These are phyloP conservation scores for Bothriochloa decipiens DNA, from an alignment of 176 grass and related monocot species.

Conservation along the genomic window DNA sequence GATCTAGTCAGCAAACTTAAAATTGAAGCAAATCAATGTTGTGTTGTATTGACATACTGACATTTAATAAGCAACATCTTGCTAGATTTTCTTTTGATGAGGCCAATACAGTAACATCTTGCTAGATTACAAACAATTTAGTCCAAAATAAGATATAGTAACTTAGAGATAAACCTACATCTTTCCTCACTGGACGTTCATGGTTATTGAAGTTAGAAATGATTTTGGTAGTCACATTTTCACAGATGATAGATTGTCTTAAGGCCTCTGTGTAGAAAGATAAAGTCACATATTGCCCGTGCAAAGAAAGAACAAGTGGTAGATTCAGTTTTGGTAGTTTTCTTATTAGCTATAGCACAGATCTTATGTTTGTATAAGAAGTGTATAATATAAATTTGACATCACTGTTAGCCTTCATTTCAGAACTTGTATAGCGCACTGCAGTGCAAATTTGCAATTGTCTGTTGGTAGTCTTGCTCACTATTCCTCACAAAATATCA, in stretches of 20 bases:
- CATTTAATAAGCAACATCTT: slow-evolving; percentile 3
- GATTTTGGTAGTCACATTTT: no score
- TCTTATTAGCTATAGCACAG: slow-evolving; percentile 35
- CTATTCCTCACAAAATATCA: not conserved
- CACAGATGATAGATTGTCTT: not conserved
- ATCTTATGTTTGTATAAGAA: slow-evolving; percentile 43
- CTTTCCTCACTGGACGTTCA: no score
- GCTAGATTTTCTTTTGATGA: not conserved
- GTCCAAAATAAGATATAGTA: no score
- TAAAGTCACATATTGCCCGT: no score
- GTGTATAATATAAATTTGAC: slow-evolving; percentile 17
- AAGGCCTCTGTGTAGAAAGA: slow-evolving; percentile 60
- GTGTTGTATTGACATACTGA: not conserved
- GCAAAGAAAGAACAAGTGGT: slow-evolving; percentile 1
- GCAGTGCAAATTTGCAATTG: slow-evolving; percentile 23
- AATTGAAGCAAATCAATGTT: no score
- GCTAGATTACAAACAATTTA: not conserved
- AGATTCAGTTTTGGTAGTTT: slow-evolving; percentile 48
- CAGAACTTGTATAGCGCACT: not conserved
- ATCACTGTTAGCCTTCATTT: not conserved
- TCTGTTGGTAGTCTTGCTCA: not conserved
- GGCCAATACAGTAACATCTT: not conserved
- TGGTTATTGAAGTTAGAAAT: no score
- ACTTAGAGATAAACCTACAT: not conserved
- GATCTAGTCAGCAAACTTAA: no score